Base-by-base conservation (phyloP, 2,329 filamentous ascomycete species). In the Cercospora zeae-maydis region DNA sequence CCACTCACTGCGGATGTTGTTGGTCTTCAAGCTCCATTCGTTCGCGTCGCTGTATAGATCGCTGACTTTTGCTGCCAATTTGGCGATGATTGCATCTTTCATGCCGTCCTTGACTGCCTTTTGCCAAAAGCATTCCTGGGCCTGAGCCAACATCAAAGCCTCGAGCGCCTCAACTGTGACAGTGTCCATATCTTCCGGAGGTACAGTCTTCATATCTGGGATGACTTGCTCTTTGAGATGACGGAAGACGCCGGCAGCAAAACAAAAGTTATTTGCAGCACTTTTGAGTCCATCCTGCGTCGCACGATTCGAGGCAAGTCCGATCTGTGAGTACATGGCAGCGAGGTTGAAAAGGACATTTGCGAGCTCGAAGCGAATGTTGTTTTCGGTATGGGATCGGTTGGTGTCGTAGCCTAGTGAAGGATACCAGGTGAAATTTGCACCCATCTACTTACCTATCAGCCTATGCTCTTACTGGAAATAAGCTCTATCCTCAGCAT, bases 121-220 rank as follows among this genome's bases (percentile, higher is more conserved):
- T 70, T 95, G 90, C 95, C 95, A 99, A 77, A 95, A 98, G 75
- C 93, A 98, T 78, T 99, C 95, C 74, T 99, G 95, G 30, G 90
- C 93, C 75, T 99, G 92, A 0, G 93, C 93, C 9, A 99, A 83
- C 75, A 96, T 86, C 31, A 99, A 82, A 75, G 93, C 86, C 69
- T 90, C 86, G 51, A 98, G 79, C 58, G 91, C 91, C 71, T 93
- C 90, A 53, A 99, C 81, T 0, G 93, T 97, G 72, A 90, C 85
- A 56, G 86, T 84, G 71, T 99, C 95, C 92, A 99, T 96, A 74
- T 99, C 95, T 74, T 98, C 95, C 1, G 95, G 93, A 0, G 93
- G 91, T 21, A 63, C 63, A 13, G 89, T 86, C 63, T 92, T 88
- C 71, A 98, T 81, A 70, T 97, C 92, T 1, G 92, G 91, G 1